Conservation (phyloP, 208 protist genomes). For the Crithidia expoeki region DNA sequence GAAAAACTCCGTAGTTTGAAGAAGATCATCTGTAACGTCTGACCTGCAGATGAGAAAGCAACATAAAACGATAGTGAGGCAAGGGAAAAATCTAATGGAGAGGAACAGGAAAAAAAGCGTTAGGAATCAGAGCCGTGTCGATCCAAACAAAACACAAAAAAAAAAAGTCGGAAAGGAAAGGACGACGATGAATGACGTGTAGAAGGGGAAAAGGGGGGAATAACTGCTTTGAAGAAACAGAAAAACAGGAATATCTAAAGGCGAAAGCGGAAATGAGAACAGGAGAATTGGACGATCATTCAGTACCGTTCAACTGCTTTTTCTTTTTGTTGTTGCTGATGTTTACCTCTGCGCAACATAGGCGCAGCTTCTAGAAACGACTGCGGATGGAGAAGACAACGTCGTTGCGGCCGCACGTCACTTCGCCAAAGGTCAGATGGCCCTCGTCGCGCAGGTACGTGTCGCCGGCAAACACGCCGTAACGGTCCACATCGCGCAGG, state of each 20-base stretch:
- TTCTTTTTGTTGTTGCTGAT: not conserved
- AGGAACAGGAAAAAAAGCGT: not conserved
- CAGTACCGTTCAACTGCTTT: not conserved
- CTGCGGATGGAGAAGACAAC: conserved; percentile 50
- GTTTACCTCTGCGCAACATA: not conserved
- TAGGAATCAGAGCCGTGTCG: no score
- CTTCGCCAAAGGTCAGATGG: conserved; percentile 42
- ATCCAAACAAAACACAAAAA: conserved; percentile 9
- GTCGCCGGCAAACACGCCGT: conserved; percentile 44
- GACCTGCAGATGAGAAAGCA: no score
- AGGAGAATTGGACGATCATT: not conserved
- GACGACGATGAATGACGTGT: not conserved
- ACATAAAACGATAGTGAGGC: no score
- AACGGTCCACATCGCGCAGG: conserved; percentile 30
- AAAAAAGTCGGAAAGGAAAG: conserved; percentile 7
- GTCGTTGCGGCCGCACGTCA: conserved; percentile 57
- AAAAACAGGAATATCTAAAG: not conserved
- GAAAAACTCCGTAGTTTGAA: no score
- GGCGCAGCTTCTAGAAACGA: not conserved
- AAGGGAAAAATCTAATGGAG: not conserved
- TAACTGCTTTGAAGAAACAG: not conserved
- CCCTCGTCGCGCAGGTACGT: conserved; percentile 28
- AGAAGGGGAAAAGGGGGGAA: not conserved
- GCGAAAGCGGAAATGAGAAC: not conserved
- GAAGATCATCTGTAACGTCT: no score